Percentiles rank a stretch among this genome's conserved stretches.
These are phyloP conservation scores for Leptographium flavum DNA, from an alignment of 2,329 filamentous ascomycete species.

Conservation along the genomic window DNA sequence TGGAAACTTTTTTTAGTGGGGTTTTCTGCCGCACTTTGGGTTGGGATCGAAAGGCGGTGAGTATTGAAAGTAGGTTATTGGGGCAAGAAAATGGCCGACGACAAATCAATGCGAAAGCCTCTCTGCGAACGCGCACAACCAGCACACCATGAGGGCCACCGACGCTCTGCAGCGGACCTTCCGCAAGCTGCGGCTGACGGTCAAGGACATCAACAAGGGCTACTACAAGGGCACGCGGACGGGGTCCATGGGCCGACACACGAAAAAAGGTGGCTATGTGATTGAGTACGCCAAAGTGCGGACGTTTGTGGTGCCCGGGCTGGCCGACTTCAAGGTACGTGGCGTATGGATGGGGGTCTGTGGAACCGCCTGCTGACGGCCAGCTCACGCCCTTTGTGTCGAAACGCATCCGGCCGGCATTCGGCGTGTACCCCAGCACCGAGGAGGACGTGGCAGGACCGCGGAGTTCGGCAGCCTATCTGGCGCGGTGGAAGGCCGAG, in stretches of 20 bases:
- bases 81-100: not conserved
- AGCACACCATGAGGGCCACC: constrained; percentile 49
- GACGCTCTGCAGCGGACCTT: constrained; percentile 51
- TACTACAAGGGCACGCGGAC: constrained; percentile 96
- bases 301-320: constrained; percentile 62
- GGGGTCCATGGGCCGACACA: constrained; percentile 75
- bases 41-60: constrained; percentile 9
- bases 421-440: constrained; percentile 29
- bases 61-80: not conserved
- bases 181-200: constrained; percentile 68
- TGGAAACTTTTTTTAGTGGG: constrained; percentile 8
- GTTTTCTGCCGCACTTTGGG: constrained; percentile 8
- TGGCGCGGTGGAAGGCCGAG: constrained; percentile 52
- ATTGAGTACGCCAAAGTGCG: constrained; percentile 81
- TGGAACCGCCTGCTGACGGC: constrained; percentile 5
- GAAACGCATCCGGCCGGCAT: constrained; percentile 35
- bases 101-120: too few relatives aligned
- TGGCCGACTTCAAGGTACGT: constrained; percentile 57
- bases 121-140: not conserved
- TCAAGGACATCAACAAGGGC: constrained; percentile 83
- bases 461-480: constrained; percentile 45
- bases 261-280: constrained; percentile 67
- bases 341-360: not conserved
- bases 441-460: constrained; percentile 37
- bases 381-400: constrained; percentile 73